A percentile compares a stretch with the other conserved stretches of the same genome.
These are phyloP conservation scores for Rhodotorula taiwanensis DNA, from an alignment of 768 basidiomycete species.

Conservation along the genomic window DNA sequence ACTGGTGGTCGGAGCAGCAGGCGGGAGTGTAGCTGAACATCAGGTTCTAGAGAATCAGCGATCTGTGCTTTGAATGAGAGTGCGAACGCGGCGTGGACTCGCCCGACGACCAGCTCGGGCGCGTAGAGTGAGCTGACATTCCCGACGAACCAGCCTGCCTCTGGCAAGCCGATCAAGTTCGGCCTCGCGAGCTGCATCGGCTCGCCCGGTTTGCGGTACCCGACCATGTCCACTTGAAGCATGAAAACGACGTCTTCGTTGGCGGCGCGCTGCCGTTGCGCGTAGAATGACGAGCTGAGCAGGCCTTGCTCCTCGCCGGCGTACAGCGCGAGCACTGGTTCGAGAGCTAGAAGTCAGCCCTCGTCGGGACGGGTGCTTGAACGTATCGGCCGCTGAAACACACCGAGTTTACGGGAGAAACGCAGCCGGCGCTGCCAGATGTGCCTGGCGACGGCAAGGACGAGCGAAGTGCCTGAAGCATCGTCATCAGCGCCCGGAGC, in stretches of 20 bases:
- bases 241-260: slow-evolving; percentile 23
- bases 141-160: slow-evolving; percentile 29
- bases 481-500: slow-evolving; percentile 32
- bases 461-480: slow-evolving; percentile 28
- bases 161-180: slow-evolving; percentile 31
- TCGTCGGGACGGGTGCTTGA: too few species aligned
- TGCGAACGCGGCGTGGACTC: not conserved
- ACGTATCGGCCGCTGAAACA: not conserved
- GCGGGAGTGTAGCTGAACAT: slow-evolving; percentile 26
- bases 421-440: slow-evolving; percentile 24
- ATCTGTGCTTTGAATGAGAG: not conserved
- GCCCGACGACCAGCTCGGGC: slow-evolving; percentile 42
- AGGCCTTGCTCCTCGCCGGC: slow-evolving; percentile 43
- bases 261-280: slow-evolving; percentile 5
- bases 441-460: slow-evolving; percentile 36
- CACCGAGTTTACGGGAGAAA: slow-evolving; percentile 31
- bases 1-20: slow-evolving; percentile 42
- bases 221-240: slow-evolving; percentile 37
- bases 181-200: slow-evolving; percentile 42
- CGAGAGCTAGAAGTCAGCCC: not conserved
- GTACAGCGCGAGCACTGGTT: slow-evolving; percentile 35
- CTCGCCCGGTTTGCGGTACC: slow-evolving; percentile 39
- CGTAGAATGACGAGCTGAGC: slow-evolving; percentile 32
- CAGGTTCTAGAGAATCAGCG: not conserved
- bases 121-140: slow-evolving; percentile 38